These are phyloP conservation scores for Halenospora varia DNA, from an alignment of 495 filamentous ascomycete genomes.

Conservation along the genomic window DNA sequence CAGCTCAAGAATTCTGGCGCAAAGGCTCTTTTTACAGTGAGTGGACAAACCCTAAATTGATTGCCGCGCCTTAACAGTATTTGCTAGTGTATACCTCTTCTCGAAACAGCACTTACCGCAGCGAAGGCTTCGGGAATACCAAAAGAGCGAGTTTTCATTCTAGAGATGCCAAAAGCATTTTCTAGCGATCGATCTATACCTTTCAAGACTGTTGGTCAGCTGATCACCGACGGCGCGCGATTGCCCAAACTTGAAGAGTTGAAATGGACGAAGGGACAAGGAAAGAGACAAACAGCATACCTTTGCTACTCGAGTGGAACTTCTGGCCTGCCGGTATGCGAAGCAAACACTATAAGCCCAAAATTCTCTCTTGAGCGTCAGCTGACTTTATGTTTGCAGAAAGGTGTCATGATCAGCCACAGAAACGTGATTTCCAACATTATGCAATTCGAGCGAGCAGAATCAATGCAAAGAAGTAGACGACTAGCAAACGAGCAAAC, in stretches of 20 bases:
- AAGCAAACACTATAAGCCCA: constrained; percentile 38
- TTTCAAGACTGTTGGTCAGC: constrained; percentile 67
- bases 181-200: constrained; percentile 43
- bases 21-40: constrained; percentile 67
- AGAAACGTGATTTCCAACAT: constrained; percentile 83
- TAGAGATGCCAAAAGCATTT: constrained; percentile 57
- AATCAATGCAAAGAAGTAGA: constrained; percentile 39
- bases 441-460: constrained; percentile 57
- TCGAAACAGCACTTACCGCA: constrained; percentile 66
- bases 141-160: constrained; percentile 67
- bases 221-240: constrained; percentile 61
- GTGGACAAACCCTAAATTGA: not conserved
- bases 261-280: constrained; percentile 70
- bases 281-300: constrained; percentile 71
- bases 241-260: constrained; percentile 60
- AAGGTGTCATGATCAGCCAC: constrained; percentile 94
- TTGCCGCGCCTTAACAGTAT: not conserved
- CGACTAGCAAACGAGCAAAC: constrained; percentile 27
- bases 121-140: constrained; percentile 65
- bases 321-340: constrained; percentile 63
- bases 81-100: constrained; percentile 58
- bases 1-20: constrained; percentile 74
- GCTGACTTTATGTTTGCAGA: too few relatives aligned
- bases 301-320: constrained; percentile 90
- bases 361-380: too few relatives aligned